Base-by-base conservation (phyloP, 441 rosid genomes). In the Breynia disticha region DNA sequence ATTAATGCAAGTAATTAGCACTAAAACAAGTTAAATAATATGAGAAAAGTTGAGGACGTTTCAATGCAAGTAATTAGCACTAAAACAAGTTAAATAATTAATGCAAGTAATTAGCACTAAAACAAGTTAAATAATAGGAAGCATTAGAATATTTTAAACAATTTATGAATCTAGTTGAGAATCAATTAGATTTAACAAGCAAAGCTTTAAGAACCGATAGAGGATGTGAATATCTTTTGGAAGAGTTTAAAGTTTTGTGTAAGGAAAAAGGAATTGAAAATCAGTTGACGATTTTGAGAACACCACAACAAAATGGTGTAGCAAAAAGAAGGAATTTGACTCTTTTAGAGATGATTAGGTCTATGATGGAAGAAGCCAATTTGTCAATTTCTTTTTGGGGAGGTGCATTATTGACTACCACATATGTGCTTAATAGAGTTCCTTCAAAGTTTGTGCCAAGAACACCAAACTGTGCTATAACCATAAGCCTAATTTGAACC, bases 261-360 rank as follows among this genome's bases (percentile, higher is more conserved):
- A 16, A 28, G 12, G 46, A 45, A 61, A 53, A 53, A 47, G 19
- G 22, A 17, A 52, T 46, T 8, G 13, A n/a, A 42, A 7, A 32
- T 16, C 22, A 53, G 12, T 41, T 53, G 17, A 15, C 56, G 9
- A 53, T 38, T 53, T 46, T 21, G 16, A 16, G 17, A 4, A 9
- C 56, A 7, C 56, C 56, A 11, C 22, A 53, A 53, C 46, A 53
- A 16, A 53, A 53, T 53, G 45, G 56, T 0, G 45, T 53, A 16
- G 46, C 13, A 35, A 53, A n/a, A 19, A n/a, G n/a, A 15, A 53
- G 43, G 45, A 53, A 53, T 9, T 7, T 5, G 16, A 53, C 21
- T 17, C 13, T 53, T 4, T 1, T 53, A 15, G 56, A 53, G 1
- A 32, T 53, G 46, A 21, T 53, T 53, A 53, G 56, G 22, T 53